Evolutionary conservation across 768 basidiomycete species (phyloP).

Genomic region (Boletus pseudopeckii): DNA sequence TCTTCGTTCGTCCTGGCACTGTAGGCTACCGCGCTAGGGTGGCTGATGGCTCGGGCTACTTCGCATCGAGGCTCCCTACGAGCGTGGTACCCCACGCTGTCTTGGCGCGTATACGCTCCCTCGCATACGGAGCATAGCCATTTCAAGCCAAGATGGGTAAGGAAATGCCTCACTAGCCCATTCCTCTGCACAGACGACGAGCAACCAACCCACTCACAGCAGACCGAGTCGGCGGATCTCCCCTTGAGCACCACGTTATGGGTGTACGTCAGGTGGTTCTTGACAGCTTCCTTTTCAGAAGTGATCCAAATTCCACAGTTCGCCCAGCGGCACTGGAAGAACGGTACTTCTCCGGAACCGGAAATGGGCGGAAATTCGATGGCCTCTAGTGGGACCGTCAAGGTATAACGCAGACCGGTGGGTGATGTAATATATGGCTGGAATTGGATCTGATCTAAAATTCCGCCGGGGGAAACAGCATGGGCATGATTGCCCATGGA

Average conservation of each 20-base stretch:
- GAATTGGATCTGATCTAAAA: neutral
- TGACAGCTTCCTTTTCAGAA: slow-evolving; percentile 10
- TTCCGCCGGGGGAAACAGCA: neutral
- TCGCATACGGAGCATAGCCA: slow-evolving; percentile 22
- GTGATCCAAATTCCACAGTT: slow-evolving; percentile 21
- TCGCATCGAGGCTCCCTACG: slow-evolving; percentile 2
- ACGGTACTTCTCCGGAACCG: neutral
- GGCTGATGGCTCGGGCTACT: slow-evolving; percentile 1
- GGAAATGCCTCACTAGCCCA: slow-evolving; percentile 18
- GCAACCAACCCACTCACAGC: slow-evolving; percentile 18
- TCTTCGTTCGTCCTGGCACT: slow-evolving; percentile 1
- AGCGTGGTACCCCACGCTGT: slow-evolving; percentile 14
- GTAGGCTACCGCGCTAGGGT: slow-evolving; percentile 16
- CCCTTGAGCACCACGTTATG: slow-evolving; percentile 10
- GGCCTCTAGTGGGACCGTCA: slow-evolving; percentile 3
- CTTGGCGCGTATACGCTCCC: slow-evolving; percentile 8
- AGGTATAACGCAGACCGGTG: neutral
- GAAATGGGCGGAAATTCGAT: slow-evolving; percentile 6
- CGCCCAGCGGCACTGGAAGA: slow-evolving; percentile 20
- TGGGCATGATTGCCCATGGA: neutral
- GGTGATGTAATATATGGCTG: neutral
- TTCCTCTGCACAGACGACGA: neutral
- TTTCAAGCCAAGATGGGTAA: slow-evolving; percentile 10
- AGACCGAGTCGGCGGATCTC: neutral
- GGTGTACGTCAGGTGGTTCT: slow-evolving; percentile 6